Evolutionary conservation across 768 basidiomycete genomes (phyloP).

Genomic region (Lyophyllum semitale): DNA sequence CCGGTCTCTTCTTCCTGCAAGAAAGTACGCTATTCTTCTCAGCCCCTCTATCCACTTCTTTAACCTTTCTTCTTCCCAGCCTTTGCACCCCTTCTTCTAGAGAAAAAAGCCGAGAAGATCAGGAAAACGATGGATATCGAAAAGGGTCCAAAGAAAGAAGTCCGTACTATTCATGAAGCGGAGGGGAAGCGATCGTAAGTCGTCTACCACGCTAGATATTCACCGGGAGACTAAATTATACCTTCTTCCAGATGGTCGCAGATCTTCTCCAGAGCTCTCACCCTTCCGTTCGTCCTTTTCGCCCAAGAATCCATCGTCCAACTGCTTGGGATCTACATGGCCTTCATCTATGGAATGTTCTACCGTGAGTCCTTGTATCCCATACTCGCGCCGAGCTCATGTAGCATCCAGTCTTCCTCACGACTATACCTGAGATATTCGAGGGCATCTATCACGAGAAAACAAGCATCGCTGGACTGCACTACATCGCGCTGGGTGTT

Average conservation of each 20-base stretch:
- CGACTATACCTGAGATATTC: conserved; percentile 65
- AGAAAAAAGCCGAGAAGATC: conserved; percentile 52
- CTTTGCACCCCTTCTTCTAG: conserved; percentile 44
- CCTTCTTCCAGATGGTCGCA: conserved; percentile 45
- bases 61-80: conserved; percentile 29
- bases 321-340: conserved; percentile 67
- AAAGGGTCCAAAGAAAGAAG: conserved; percentile 35
- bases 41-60: neutral
- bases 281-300: conserved; percentile 72
- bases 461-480: conserved; percentile 61
- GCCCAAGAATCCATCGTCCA: conserved; percentile 65
- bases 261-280: conserved; percentile 54
- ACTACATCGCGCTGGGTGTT: conserved; percentile 73
- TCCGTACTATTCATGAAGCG: conserved; percentile 52
- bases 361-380: conserved; percentile 44
- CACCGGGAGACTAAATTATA: neutral
- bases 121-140: conserved; percentile 47
- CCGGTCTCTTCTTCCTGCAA: conserved; percentile 57
- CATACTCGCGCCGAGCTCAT: neutral
- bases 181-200: conserved; percentile 45
- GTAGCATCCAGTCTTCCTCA: conserved; percentile 55
- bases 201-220: neutral
- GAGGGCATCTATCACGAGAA: conserved; percentile 51
- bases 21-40: conserved; percentile 51
- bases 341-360: conserved; percentile 64